Percentiles rank a stretch among this genome's conserved stretches.
Evolutionary conservation across 495 filamentous ascomycete genomes (phyloP).

Genomic region (Aspergillus panamensis): DNA sequence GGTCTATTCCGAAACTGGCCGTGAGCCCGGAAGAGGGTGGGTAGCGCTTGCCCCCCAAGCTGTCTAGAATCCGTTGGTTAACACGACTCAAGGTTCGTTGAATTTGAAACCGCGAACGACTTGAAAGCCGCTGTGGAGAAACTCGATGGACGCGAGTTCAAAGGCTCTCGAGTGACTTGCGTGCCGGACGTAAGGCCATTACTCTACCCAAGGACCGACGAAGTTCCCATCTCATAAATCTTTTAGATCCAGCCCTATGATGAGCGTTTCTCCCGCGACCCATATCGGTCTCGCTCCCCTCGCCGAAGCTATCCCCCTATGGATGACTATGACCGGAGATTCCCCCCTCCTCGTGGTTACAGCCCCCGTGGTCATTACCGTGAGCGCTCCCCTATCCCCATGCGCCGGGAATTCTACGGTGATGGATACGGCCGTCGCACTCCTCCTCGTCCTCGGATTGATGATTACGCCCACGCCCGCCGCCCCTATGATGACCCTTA

Average conservation of each 20-base stretch:
- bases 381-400: constrained; percentile 69
- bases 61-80: constrained; percentile 24
- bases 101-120: constrained; percentile 91
- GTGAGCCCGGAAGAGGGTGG: constrained; percentile 92
- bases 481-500: constrained; percentile 53
- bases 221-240: constrained; percentile 31
- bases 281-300: constrained; percentile 72
- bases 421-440: constrained; percentile 65
- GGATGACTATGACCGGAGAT: constrained; percentile 75
- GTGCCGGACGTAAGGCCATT: constrained; percentile 69
- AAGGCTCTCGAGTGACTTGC: constrained; percentile 78
- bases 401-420: constrained; percentile 82
- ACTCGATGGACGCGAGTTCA: constrained; percentile 87
- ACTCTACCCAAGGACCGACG: constrained; percentile 17
- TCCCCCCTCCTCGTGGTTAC: constrained; percentile 72
- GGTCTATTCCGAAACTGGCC: constrained; percentile 94
- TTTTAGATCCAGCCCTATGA: constrained; percentile 57
- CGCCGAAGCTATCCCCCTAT: constrained; percentile 64
- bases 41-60: constrained; percentile 32
- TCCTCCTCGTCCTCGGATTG: constrained; percentile 68
- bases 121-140: constrained; percentile 88
- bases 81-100: constrained; percentile 73
- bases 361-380: constrained; percentile 84
- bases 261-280: constrained; percentile 64
- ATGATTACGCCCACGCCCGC: constrained; percentile 66